Base-by-base conservation (phyloP, 2,329 filamentous ascomycete genomes). In the Botrytis paeoniae region DNA sequence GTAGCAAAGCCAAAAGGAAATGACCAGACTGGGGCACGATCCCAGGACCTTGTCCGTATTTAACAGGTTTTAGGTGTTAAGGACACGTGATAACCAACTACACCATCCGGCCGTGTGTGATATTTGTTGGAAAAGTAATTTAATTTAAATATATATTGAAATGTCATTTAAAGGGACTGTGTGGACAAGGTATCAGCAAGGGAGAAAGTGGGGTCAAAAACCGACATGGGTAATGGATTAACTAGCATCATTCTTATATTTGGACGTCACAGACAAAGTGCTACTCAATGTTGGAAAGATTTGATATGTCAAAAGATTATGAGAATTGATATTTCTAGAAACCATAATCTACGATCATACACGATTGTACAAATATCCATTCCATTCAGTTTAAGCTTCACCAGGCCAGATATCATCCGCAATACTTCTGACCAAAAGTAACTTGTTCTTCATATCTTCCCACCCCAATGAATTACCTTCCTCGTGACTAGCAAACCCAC, bases 371-470 rank as follows among this genome's bases (percentile, higher is more conserved):
- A 66, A 14, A 32, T 39, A 14, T 4, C 8, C 64, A 37, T n/a
- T 43, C 9, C 61, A 4, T 29, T 54, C 10, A 18, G 59, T n/a
- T 75, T 68, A 78, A 35, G 75, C 72, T 60, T 78, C 70, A 25
- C 76, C 77, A 48, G 74, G 80, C 92, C 92, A 95, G 73, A 95
- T 87, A 78, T 91, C 88, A 79, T 94, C 88, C 5, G 92, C 92
- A 78, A 95, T 89, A 77, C 89, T 85, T 75, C 92, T 87, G 25
- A 94, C 91, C 69, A 95, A 83, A 76, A 87, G 84, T 78, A 95
- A 82, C 85, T 94, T 95, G 81, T 87, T 89, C 83, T 88, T 89
- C 89, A 94, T 91, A 75, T 92, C 91, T 66, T 92, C 88, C 75
- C 89, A 84, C 32, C 86, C 87, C 69, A 95, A 84, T 20, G 88